phyloP scores from a whole-genome alignment of 169 alveolate species.

The Cryptosporidium viatorum region DNA sequence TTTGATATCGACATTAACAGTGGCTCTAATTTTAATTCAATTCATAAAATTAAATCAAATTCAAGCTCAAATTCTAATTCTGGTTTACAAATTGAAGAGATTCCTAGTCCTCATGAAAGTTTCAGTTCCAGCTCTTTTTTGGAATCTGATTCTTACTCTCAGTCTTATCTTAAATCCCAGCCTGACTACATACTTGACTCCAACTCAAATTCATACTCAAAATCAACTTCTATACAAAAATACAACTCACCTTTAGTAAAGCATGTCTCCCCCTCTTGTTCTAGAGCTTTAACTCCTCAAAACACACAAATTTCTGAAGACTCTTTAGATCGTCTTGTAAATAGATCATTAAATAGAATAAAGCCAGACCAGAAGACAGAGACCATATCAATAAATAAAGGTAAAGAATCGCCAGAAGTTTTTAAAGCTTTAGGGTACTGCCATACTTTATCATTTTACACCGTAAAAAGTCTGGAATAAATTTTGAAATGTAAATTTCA shows the following conservation, averaged over 20 bases:
- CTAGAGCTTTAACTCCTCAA: not conserved
- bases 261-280: not conserved
- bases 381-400: not conserved
- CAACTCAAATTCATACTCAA: not conserved
- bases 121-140: not conserved
- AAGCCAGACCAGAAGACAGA: not conserved
- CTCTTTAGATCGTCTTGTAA: conserved; percentile 1
- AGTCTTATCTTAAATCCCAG: not conserved
- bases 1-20: no score
- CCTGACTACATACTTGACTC: not conserved
- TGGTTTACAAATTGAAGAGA: not conserved
- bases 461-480: conserved; percentile 37
- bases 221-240: not conserved
- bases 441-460: conserved; percentile 34
- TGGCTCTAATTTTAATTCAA: not conserved
- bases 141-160: not conserved
- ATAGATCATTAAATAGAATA: conserved; percentile 1
- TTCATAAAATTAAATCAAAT: not conserved
- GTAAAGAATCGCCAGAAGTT: not conserved
- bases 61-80: not conserved
- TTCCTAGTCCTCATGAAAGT: not conserved
- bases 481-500: not conserved
- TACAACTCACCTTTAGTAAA: not conserved
- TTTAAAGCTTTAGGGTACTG: conserved; percentile 10
- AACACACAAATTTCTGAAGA: not conserved